Evolutionary conservation across 2,329 filamentous ascomycete species (phyloP), one percentile per base, ranked within the genome.

Genomic region (Coniochaeta sp.): DNA sequence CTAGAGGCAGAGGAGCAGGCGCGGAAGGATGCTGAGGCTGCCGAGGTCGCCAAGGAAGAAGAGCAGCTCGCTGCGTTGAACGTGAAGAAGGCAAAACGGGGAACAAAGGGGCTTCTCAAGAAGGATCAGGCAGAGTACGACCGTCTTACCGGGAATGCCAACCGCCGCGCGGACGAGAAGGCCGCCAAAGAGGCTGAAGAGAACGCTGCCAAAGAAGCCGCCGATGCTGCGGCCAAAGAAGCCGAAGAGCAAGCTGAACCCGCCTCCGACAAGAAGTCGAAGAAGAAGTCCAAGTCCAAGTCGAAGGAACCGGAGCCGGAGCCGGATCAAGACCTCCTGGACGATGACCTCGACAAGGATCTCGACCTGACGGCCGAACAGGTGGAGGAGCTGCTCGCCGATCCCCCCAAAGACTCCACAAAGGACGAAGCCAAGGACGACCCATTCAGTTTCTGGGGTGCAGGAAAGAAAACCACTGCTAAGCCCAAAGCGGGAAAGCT

Each of bases 391-490:
- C 69, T 80, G 19, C 68, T 79, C 36, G 67, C 58, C 36, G 65
- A 66, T 58, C 64, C 40, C 59, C 47, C 47, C 47, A 28, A 31
- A 14, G 24, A 52, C 47, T 52, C 71, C 7, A 66, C 67, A 7
- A 66, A 68, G 47, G 61, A 59, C 26, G 57, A 60, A 16, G 63
- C 61, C 24, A 59, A 64, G 52, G 67, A 67, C 47, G 76, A 79
- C 61, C 70, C 79, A 0, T 86, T 85, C 70, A 78, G 78, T 65
- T 85, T 85, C 73, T 86, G 83, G 83, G 80, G 82, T 62, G 74
- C 77, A 56, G 69, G 74, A 61, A 82, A 79, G 68, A 81, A 79
- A 64, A 55, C 62, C 38, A 62, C 69, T 58, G 58, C 57, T 58
- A 76, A 75, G 67, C 59, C 54, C 17, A 57, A 57, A 38, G 17